phyloP scores from a whole-genome alignment of 2,329 filamentous ascomycete species.

The Colletotrichum neosansevieriae region DNA sequence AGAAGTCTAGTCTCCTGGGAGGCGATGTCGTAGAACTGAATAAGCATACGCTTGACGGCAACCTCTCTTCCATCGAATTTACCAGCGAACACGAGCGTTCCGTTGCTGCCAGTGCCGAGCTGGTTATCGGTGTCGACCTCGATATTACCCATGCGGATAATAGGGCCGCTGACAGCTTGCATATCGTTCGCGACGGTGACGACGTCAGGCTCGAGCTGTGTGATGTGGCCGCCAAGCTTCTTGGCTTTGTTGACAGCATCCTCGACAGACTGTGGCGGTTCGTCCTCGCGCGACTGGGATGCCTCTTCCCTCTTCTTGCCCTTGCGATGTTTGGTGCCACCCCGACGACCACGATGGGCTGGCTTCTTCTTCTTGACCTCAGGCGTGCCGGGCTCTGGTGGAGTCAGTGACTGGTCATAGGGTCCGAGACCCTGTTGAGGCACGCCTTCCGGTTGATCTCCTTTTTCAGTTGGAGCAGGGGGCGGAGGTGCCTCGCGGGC shows the following conservation, averaged over 20 bases:
- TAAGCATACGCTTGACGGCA: slow-evolving; percentile 96
- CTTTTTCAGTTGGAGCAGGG: not conserved
- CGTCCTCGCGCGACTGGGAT: slow-evolving; percentile 63
- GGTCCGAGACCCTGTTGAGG: not conserved
- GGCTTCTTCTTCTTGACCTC: slow-evolving; percentile 79
- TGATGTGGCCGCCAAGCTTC: slow-evolving; percentile 62
- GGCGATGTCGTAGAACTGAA: slow-evolving; percentile 95
- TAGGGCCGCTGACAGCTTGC: slow-evolving; percentile 69
- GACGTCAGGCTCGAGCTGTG: slow-evolving; percentile 71
- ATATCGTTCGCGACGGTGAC: slow-evolving; percentile 69
- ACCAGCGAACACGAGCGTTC: slow-evolving; percentile 96
- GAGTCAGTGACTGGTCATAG: slow-evolving; percentile 9
- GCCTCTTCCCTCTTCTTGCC: slow-evolving; percentile 65
- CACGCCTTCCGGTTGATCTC: not conserved
- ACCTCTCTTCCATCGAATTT: slow-evolving; percentile 93
- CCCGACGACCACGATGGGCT: slow-evolving; percentile 77
- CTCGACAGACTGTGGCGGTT: slow-evolving; percentile 65
- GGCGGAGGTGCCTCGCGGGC: slow-evolving; percentile 1
- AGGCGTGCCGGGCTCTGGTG: slow-evolving; percentile 42
- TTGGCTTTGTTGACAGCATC: slow-evolving; percentile 72
- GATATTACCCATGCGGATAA: slow-evolving; percentile 72
- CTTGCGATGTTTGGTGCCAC: slow-evolving; percentile 76
- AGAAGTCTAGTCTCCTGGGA: slow-evolving; percentile 92
- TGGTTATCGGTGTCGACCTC: slow-evolving; percentile 74
- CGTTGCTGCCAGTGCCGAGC: slow-evolving; percentile 87